A percentile compares a stretch with the other conserved stretches of the same genome.
Conservation (phyloP, 169 alveolate species). For the Perkinsus olseni region DNA sequence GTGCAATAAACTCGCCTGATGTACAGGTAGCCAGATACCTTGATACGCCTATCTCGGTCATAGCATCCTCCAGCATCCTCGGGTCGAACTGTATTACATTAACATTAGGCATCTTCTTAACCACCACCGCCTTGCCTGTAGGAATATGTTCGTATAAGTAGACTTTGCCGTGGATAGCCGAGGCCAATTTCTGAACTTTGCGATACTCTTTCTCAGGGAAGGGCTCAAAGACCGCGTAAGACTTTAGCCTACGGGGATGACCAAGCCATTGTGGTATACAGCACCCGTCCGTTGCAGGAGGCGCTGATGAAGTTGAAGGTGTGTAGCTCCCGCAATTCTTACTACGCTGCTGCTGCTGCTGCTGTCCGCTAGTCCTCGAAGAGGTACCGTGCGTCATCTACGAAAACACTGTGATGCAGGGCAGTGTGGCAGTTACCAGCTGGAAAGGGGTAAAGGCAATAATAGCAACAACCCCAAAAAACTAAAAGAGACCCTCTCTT, state of each 20-base stretch:
- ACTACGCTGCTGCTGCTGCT: not conserved
- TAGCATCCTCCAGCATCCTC: conserved; percentile 17
- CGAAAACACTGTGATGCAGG: not conserved
- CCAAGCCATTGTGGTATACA: not conserved
- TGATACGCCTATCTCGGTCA: conserved; percentile 19
- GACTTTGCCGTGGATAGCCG: conserved; percentile 24
- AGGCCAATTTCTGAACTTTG: not conserved
- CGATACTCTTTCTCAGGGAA: not conserved
- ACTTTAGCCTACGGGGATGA: not conserved
- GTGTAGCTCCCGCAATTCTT: not conserved
- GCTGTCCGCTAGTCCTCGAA: conserved; percentile 4
- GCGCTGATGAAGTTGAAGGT: not conserved
- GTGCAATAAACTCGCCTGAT: conserved; percentile 3
- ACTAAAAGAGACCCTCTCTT: not conserved
- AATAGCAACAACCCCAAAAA: not conserved
- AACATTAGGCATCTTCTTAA: conserved; percentile 13
- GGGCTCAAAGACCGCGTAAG: not conserved
- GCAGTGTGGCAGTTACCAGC: not conserved
- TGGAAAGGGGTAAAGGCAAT: not conserved
- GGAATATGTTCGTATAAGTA: conserved; percentile 12
- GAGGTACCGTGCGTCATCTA: not conserved
- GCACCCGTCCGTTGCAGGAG: not conserved
- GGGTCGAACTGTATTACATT: not conserved
- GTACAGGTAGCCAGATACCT: conserved; percentile 2
- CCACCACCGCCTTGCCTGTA: conserved; percentile 6